A percentile compares a stretch with the other conserved stretches of the same genome.
Conservation (phyloP, 2,329 filamentous ascomycete species). For the Colletotrichum navitas region DNA sequence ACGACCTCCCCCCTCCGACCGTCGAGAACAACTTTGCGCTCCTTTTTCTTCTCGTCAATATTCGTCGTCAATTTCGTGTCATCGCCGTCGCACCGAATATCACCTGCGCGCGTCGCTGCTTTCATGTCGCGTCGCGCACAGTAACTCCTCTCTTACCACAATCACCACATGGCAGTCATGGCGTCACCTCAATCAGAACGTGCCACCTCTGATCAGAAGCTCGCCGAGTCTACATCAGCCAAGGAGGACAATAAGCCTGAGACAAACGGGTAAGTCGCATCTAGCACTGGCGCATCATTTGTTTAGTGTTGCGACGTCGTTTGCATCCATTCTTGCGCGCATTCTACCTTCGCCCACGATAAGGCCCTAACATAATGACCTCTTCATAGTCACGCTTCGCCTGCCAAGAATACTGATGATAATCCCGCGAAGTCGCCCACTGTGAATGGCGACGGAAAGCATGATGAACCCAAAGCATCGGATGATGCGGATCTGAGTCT, state of each 20-base stretch:
- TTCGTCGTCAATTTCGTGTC: neutral
- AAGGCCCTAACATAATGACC: constrained; percentile 1
- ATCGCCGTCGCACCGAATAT: neutral
- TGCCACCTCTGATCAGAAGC: constrained; percentile 62
- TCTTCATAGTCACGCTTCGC: constrained; percentile 47
- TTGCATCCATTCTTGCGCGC: constrained; percentile 42
- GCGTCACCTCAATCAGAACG: constrained; percentile 61
- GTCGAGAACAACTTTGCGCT: neutral
- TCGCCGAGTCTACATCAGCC: constrained; percentile 48
- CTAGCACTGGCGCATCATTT: constrained; percentile 8
- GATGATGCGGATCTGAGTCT: constrained; percentile 12
- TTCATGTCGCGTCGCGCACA: constrained; percentile 55
- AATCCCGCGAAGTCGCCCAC: constrained; percentile 44
- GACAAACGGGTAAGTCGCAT: constrained; percentile 54
- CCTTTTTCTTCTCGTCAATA: too few species aligned
- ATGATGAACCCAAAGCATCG: constrained; percentile 41
- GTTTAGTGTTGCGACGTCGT: constrained; percentile 39
- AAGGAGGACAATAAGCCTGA: constrained; percentile 51
- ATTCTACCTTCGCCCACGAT: constrained; percentile 30
- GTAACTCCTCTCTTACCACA: constrained; percentile 47
- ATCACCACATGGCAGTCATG: constrained; percentile 65
- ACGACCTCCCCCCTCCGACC: neutral
- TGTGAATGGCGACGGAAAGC: constrained; percentile 46
- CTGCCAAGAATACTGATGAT: constrained; percentile 44
- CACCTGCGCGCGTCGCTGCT: constrained; percentile 33